Percentiles rank a stretch among this genome's conserved stretches.
Evolutionary conservation across 305 asterid species (phyloP).

Genomic region (Ilex paraguariensis): DNA sequence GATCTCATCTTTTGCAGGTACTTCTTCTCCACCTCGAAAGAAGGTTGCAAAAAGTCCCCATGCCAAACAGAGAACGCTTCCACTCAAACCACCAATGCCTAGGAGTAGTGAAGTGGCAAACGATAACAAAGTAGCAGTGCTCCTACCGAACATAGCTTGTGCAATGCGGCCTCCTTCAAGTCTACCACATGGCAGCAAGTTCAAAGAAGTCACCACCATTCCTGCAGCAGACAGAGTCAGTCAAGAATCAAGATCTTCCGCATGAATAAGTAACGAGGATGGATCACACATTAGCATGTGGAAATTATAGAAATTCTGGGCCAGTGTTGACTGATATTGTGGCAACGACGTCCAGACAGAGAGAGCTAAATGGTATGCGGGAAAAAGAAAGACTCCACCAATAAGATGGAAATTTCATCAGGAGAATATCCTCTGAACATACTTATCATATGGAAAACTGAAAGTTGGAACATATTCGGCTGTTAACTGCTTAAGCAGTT

Average conservation of each 20-base stretch:
- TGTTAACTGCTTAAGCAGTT: no score
- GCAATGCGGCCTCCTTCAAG: conserved; percentile 91
- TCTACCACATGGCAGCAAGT: conserved; percentile 81
- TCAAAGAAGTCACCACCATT: conserved; percentile 90
- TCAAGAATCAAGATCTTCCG: neutral
- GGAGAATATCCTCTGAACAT: no score
- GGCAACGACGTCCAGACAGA: no score
- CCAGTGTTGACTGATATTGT: no score
- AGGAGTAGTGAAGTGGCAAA: conserved; percentile 61
- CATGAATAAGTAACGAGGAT: no score
- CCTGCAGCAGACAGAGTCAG: conserved; percentile 30
- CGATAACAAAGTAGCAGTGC: conserved; percentile 49
- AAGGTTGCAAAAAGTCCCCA: conserved; percentile 91
- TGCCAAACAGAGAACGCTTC: conserved; percentile 72
- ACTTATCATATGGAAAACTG: no score
- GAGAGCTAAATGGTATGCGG: no score
- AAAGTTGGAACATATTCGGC: no score
- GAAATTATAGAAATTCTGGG: no score
- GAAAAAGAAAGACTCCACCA: no score
- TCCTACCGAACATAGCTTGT: conserved; percentile 80
- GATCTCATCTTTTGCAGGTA: conserved; percentile 87
- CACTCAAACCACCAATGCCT: conserved; percentile 77
- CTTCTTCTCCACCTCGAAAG: conserved; percentile 88
- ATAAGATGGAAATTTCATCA: no score
- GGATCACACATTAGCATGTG: no score